Evolutionary conservation across 169 alveolate genomes (phyloP), one percentile per base, ranked within the genome.

Genomic region (Cryptosporidium andersoni): DNA sequence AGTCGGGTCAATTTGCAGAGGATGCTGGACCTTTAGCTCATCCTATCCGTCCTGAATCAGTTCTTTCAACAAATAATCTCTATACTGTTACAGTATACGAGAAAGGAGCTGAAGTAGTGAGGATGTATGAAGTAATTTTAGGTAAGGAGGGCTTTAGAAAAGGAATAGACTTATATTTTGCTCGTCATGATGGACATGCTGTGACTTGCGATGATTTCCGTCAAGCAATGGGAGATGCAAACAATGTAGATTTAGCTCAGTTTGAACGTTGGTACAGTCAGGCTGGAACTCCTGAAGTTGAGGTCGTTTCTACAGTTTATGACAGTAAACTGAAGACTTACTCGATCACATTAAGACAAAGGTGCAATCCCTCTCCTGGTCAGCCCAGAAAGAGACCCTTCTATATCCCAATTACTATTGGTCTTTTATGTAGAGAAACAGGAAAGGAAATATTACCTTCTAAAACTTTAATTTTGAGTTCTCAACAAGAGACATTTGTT

Each of bases 171-270:
- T 80, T 94, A 56, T 96, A 95, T 88, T 92, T 96, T 88, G 88
- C 93, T 82, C 93, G 96, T 48, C 95, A 94, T 81, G 98, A 96
- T 90, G 93, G 95, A 11, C 89, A 91, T 64, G 97, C 97, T 8
- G 98, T 94, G 47, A 94, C 98, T 14, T 95, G 98, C 80, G 98
- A 96, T 82, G 98, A 96, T 91, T 96, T 96, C 88, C 89, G 97
- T 36, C 88, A 63, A 8, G 97, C 98, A 42, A 96, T 96, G 98
- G 96, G 93, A 16, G 93, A 90, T 45, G 97, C 95, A 25, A 94
- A 90, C 51, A 67, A 81, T 55, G 88, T 81, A n/a, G 94, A 94
- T 66, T 66, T 95, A 45, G 81, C 94, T 37, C 97, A 94, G 88
- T 94, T 94, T 68, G 95, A 94, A 66, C 90, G 94, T 45, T 95